A percentile compares a stretch with the other conserved stretches of the same genome.
Conservation (phyloP, 345 rosid species). For the Draba incana region DNA sequence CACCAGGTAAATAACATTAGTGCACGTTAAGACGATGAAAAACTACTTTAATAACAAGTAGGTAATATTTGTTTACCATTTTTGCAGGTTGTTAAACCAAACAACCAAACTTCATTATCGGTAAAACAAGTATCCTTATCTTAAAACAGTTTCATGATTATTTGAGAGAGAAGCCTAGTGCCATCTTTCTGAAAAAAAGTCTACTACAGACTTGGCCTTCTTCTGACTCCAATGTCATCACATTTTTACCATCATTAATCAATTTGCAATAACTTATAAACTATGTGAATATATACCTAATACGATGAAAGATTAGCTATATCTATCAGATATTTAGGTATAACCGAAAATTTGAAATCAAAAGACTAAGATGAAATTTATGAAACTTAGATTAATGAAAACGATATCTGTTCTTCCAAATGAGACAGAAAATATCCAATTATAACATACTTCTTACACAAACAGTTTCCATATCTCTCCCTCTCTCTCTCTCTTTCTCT, state of each 20-base stretch:
- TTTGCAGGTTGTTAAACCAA: too few relatives aligned
- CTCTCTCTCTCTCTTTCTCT: slow-evolving; percentile 37
- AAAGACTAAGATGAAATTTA: neutral
- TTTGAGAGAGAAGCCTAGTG: neutral
- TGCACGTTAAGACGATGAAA: too few relatives aligned
- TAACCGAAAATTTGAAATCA: neutral
- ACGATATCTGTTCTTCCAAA: slow-evolving; percentile 23
- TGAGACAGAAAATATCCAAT: slow-evolving; percentile 26
- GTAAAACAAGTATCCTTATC: neutral
- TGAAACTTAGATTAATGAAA: slow-evolving; percentile 24
- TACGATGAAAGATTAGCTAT: neutral
- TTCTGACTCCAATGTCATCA: neutral
- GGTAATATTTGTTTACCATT: too few relatives aligned
- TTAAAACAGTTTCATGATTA: neutral
- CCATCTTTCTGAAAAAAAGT: slow-evolving; percentile 1
- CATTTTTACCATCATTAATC: neutral
- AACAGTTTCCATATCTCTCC: slow-evolving; percentile 26
- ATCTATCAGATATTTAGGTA: neutral
- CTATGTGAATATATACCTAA: neutral
- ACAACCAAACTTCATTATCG: too few relatives aligned
- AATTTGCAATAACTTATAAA: neutral
- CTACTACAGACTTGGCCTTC: neutral
- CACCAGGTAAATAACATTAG: too few relatives aligned
- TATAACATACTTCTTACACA: slow-evolving; percentile 38
- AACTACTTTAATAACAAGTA: too few relatives aligned